Conservation (phyloP, 352 stramenopile genomes). For the Phytophthora parvispora region DNA sequence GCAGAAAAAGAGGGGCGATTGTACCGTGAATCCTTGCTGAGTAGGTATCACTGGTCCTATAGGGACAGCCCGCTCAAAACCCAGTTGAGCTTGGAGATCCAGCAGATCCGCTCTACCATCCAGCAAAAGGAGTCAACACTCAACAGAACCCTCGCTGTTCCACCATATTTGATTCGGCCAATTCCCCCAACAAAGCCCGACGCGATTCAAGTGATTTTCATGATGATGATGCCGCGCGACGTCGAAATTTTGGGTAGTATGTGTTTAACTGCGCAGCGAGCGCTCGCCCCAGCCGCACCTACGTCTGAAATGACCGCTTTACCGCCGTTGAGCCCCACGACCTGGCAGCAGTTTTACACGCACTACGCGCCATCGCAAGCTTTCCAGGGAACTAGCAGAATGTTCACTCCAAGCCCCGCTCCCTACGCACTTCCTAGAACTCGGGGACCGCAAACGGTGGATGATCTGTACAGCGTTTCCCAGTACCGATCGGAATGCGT, state of each 20-base stretch:
- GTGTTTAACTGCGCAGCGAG: slow-evolving; percentile 44
- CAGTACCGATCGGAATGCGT: slow-evolving; percentile 40
- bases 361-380: slow-evolving; percentile 1
- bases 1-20: background rate
- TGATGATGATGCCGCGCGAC: slow-evolving; percentile 48
- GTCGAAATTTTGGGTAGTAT: slow-evolving; percentile 49
- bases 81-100: background rate
- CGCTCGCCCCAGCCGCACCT: slow-evolving; percentile 18
- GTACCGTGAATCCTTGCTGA: background rate
- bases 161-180: slow-evolving; percentile 39
- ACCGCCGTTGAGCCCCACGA: slow-evolving; percentile 5
- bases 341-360: slow-evolving; percentile 37
- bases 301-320: slow-evolving; percentile 16
- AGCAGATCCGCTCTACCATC: background rate
- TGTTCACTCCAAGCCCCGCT: slow-evolving; percentile 24
- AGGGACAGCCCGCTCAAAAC: background rate
- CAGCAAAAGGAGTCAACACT: slow-evolving; percentile 3
- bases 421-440: slow-evolving; percentile 24
- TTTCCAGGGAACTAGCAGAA: background rate
- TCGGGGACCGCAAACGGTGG: slow-evolving; percentile 18
- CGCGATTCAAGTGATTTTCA: slow-evolving; percentile 53
- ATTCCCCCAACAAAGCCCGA: slow-evolving; percentile 33
- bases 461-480: slow-evolving; percentile 16
- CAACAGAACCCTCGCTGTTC: slow-evolving; percentile 26
- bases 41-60: background rate